Percentiles rank a stretch among this genome's conserved stretches.
Evolutionary conservation across 2,329 filamentous ascomycete species (phyloP).

Genomic region (Aspergillus fijiensis): DNA sequence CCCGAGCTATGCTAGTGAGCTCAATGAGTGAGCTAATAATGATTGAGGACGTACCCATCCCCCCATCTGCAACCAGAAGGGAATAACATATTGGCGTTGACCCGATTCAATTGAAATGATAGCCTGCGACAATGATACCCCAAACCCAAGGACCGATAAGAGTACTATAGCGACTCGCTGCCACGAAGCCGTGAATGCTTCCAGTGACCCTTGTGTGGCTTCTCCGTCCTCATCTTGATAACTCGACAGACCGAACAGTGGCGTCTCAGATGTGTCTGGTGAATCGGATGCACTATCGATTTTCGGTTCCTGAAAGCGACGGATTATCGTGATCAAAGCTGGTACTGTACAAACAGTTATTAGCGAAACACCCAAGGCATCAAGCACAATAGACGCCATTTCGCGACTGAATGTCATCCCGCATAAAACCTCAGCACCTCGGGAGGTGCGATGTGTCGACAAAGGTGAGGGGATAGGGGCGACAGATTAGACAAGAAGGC

Average conservation of each 20-base stretch:
- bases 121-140: constrained; percentile 57
- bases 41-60: constrained; percentile 59
- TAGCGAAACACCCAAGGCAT: constrained; percentile 27
- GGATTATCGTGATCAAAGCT: constrained; percentile 23
- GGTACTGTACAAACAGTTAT: constrained; percentile 26
- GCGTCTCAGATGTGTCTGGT: constrained; percentile 4
- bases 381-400: constrained; percentile 21
- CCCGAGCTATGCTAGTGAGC: neutral
- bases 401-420: constrained; percentile 25
- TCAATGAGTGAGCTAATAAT: neutral
- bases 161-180: constrained; percentile 58
- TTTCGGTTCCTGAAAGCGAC: constrained; percentile 17
- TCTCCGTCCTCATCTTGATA: constrained; percentile 71
- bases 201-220: constrained; percentile 63
- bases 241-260: constrained; percentile 34
- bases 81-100: constrained; percentile 42
- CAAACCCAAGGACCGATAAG: constrained; percentile 56
- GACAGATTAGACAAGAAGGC: neutral
- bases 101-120: constrained; percentile 48
- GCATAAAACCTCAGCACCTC: neutral
- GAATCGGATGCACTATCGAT: constrained; percentile 18
- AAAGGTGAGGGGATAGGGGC: neutral
- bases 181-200: constrained; percentile 60
- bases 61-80: constrained; percentile 61
- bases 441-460: neutral